Conservation (phyloP, 2,329 filamentous ascomycete genomes). For the Dothidotthia symphoricarpi region DNA sequence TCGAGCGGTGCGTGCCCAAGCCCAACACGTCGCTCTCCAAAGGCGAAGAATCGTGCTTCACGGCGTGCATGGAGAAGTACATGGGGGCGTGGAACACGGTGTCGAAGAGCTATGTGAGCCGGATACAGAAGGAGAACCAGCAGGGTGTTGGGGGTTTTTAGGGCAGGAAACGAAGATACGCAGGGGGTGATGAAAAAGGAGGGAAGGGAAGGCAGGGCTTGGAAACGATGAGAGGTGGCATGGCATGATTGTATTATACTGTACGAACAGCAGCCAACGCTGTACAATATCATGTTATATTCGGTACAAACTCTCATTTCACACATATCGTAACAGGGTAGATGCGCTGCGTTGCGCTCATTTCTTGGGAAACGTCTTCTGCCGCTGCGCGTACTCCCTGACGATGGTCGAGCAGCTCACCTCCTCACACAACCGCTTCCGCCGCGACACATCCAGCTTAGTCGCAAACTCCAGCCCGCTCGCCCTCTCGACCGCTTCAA, state of each 20-base stretch:
- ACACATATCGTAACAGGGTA: not conserved
- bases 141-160: not conserved
- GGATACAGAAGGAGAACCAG: conserved; percentile 47
- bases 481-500: conserved; percentile 89
- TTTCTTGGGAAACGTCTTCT: conserved; percentile 46
- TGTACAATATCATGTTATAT: conserved; percentile 1
- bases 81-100: conserved; percentile 55
- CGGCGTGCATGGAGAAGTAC: conserved; percentile 57
- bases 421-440: conserved; percentile 81
- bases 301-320: conserved; percentile 1
- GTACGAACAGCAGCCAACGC: conserved; percentile 17
- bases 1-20: conserved; percentile 55
- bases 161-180: not conserved
- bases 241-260: conserved; percentile 21
- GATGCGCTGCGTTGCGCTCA: not conserved
- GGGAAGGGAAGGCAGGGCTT: not conserved
- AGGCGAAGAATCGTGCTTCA: conserved; percentile 52
- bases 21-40: conserved; percentile 52
- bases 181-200: too few species aligned
- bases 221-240: not conserved
- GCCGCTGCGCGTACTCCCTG: conserved; percentile 69
- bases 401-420: conserved; percentile 80
- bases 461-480: conserved; percentile 87
- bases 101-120: conserved; percentile 49
- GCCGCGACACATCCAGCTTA: conserved; percentile 70